Conservation (phyloP, 2,329 filamentous ascomycete species). For the Cladophialophora yegresii region DNA sequence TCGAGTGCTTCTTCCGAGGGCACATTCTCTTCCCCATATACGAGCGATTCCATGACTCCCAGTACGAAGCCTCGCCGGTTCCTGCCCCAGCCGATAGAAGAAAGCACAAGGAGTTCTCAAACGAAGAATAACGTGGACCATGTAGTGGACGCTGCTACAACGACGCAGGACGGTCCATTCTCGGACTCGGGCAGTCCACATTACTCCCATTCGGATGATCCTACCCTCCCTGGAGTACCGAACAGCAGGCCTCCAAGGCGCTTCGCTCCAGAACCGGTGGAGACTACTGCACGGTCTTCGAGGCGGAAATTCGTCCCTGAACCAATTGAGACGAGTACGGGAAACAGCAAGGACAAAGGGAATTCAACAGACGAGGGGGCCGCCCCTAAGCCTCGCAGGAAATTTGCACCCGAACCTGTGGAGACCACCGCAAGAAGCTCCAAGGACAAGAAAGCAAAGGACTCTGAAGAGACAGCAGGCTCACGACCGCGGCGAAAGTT, state of each 20-base stretch:
- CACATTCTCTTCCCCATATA: conserved; percentile 15
- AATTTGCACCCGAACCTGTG: conserved; percentile 49
- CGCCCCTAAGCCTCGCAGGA: conserved; percentile 36
- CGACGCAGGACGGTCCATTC: conserved; percentile 2
- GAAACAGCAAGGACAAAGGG: conserved; percentile 32
- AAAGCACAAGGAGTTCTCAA: conserved; percentile 45
- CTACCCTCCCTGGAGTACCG: conserved; percentile 1
- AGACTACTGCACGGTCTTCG: conserved; percentile 32
- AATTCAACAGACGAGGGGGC: conserved; percentile 13
- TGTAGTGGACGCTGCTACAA: conserved; percentile 10
- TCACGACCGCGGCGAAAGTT: conserved; percentile 59
- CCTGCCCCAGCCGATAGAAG: conserved; percentile 49
- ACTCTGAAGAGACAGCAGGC: conserved; percentile 36
- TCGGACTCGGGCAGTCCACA: background rate
- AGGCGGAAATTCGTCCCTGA: conserved; percentile 39
- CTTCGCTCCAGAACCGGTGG: conserved; percentile 39
- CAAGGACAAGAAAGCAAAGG: conserved; percentile 31
- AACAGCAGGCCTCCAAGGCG: conserved; percentile 21
- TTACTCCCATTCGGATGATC: conserved; percentile 28
- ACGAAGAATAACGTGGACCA: conserved; percentile 36
- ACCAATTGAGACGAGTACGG: conserved; percentile 37
- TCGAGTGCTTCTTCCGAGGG: conserved; percentile 16
- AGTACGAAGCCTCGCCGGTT: conserved; percentile 39
- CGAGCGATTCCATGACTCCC: conserved; percentile 20
- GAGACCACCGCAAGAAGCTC: conserved; percentile 48